phyloP scores from a whole-genome alignment of 306 rosid species.

The Sechiopsis laciniata region DNA sequence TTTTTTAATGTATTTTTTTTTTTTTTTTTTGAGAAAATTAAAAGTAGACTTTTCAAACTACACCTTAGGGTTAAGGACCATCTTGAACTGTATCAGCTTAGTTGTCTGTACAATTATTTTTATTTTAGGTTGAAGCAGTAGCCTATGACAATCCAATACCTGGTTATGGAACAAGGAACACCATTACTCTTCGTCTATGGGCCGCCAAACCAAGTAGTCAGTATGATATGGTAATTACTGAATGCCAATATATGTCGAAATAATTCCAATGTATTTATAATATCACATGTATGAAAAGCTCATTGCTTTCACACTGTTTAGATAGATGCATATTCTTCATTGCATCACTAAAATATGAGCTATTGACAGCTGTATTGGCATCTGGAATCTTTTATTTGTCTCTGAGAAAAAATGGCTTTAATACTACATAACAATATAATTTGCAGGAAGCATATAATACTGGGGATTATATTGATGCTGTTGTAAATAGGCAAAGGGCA shows the following conservation, averaged over 20 bases:
- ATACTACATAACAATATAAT: constrained; percentile 11
- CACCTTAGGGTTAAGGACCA: constrained; percentile 24
- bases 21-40: background rate
- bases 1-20: background rate
- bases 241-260: background rate
- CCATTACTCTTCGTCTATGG: constrained; percentile 71
- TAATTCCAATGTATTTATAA: constrained; percentile 7
- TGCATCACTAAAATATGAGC: background rate
- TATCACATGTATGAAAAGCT: background rate
- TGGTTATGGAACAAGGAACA: constrained; percentile 71
- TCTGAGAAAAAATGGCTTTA: constrained; percentile 4
- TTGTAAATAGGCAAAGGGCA: constrained; percentile 60
- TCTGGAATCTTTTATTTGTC: background rate
- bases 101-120: constrained; percentile 19
- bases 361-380: background rate
- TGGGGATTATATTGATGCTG: constrained; percentile 66
- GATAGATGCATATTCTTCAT: background rate
- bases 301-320: background rate
- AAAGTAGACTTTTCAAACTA: constrained; percentile 8
- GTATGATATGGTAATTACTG: constrained; percentile 48
- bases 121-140: constrained; percentile 65
- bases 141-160: constrained; percentile 79
- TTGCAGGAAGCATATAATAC: constrained; percentile 68
- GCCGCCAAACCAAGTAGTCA: constrained; percentile 67
- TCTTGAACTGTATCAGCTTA: constrained; percentile 25